phyloP scores from a whole-genome alignment of 345 rosid species.

The Garcia nutans region DNA sequence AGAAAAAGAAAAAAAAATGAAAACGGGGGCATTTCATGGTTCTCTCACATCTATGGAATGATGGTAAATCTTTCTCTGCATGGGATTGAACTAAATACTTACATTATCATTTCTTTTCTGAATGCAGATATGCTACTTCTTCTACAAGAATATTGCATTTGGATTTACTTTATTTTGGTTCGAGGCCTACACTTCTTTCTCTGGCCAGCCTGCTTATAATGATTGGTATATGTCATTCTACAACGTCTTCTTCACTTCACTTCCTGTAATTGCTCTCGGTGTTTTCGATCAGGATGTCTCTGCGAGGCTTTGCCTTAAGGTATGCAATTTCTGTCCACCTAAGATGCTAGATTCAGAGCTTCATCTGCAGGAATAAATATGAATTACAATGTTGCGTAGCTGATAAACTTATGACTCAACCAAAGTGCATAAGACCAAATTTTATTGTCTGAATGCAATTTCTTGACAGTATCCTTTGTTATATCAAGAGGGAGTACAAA shows the following conservation, averaged over 20 bases:
- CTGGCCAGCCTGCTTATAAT: constrained; percentile 89
- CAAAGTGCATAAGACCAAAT: background rate
- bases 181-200: constrained; percentile 87
- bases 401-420: background rate
- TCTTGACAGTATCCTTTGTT: constrained; percentile 59
- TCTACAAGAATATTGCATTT: constrained; percentile 89
- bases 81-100: background rate
- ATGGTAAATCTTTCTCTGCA: background rate
- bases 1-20: too few species aligned
- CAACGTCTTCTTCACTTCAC: constrained; percentile 95
- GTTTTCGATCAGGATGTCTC: constrained; percentile 96
- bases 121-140: constrained; percentile 90
- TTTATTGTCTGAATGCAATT: background rate
- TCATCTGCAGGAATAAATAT: background rate
- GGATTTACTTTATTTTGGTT: constrained; percentile 95
- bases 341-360: background rate
- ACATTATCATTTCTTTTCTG: constrained; percentile 7
- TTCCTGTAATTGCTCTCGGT: constrained; percentile 94
- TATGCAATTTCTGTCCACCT: constrained; percentile 19
- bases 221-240: constrained; percentile 95
- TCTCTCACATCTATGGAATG: background rate
- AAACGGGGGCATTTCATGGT: background rate
- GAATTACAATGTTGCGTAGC: background rate
- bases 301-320: constrained; percentile 85
- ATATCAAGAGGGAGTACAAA: constrained; percentile 76